Percentiles rank a stretch among this genome's conserved stretches.
Conservation (phyloP, 805 yeast genomes). For the Candida silvatica region DNA sequence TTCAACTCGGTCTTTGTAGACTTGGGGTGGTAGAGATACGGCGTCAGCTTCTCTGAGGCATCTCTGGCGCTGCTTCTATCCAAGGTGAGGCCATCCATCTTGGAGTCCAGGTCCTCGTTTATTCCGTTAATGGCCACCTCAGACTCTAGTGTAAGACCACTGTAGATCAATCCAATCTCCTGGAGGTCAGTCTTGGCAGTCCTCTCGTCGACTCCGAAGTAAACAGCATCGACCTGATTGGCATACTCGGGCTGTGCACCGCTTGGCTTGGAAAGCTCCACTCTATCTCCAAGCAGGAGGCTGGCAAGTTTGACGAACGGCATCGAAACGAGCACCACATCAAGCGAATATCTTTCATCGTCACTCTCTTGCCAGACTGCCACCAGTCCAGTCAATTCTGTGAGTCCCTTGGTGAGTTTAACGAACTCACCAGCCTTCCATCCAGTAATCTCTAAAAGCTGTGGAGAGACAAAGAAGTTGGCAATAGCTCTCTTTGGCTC, state of each 20-base stretch:
- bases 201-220: slow-evolving; percentile 10
- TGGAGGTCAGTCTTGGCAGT: slow-evolving; percentile 35
- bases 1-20: slow-evolving; percentile 20
- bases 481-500: slow-evolving; percentile 8
- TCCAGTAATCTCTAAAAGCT: slow-evolving; percentile 13
- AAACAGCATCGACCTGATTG: slow-evolving; percentile 9
- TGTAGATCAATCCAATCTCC: slow-evolving; percentile 53
- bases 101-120: not conserved
- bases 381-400: slow-evolving; percentile 11
- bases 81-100: not conserved
- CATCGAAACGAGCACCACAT: slow-evolving; percentile 19
- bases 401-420: slow-evolving; percentile 17
- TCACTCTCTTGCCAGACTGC: slow-evolving; percentile 16
- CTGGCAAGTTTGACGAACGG: slow-evolving; percentile 12
- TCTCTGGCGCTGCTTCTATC: slow-evolving; percentile 6
- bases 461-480: slow-evolving; percentile 17
- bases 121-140: not conserved
- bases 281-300: slow-evolving; percentile 24
- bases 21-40: slow-evolving; percentile 19
- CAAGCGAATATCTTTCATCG: slow-evolving; percentile 15
- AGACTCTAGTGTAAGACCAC: slow-evolving; percentile 31
- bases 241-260: slow-evolving; percentile 38
- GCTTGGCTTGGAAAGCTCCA: slow-evolving; percentile 33
- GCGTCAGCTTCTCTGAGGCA: slow-evolving; percentile 18
- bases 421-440: slow-evolving; percentile 19